Percentiles rank a stretch among this genome's conserved stretches.
Evolutionary conservation across 352 stramenopile species (phyloP).

Genomic region (Globisporangium emineosum): DNA sequence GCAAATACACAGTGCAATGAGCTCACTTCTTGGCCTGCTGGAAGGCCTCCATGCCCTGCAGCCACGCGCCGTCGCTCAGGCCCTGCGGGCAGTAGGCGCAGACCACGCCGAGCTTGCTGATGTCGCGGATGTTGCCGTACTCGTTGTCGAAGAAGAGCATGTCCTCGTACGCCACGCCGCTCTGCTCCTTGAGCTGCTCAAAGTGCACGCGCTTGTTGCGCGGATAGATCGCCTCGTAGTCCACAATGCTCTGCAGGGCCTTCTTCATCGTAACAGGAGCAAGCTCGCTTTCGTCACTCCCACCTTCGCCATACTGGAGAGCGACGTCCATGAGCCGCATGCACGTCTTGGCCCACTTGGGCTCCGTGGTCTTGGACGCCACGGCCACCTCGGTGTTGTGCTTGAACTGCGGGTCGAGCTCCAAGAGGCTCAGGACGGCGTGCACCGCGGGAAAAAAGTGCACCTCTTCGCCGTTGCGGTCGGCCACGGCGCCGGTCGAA

Average conservation of each 20-base stretch:
- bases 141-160: conserved; percentile 98
- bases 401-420: conserved; percentile 63
- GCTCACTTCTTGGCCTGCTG: conserved; percentile 43
- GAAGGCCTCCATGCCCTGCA: conserved; percentile 69
- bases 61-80: conserved; percentile 60
- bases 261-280: conserved; percentile 23
- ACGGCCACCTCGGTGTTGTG: conserved; percentile 58
- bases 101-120: conserved; percentile 66
- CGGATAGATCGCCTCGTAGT: conserved; percentile 81
- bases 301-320: conserved; percentile 11
- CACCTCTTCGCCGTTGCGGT: conserved; percentile 69
- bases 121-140: conserved; percentile 71
- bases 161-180: conserved; percentile 87
- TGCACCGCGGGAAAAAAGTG: conserved; percentile 77
- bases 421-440: conserved; percentile 62
- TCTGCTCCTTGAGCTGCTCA: conserved; percentile 86
- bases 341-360: conserved; percentile 74
- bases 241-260: conserved; percentile 56
- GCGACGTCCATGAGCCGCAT: conserved; percentile 69
- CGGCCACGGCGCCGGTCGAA: conserved; percentile 55
- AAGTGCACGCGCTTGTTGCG: conserved; percentile 92
- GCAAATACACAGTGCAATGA: neutral
- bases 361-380: conserved; percentile 71
- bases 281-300: neutral
- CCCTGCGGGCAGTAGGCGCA: conserved; percentile 79